phyloP scores from a whole-genome alignment of 352 stramenopile species.

The Achlya hypogyna region DNA sequence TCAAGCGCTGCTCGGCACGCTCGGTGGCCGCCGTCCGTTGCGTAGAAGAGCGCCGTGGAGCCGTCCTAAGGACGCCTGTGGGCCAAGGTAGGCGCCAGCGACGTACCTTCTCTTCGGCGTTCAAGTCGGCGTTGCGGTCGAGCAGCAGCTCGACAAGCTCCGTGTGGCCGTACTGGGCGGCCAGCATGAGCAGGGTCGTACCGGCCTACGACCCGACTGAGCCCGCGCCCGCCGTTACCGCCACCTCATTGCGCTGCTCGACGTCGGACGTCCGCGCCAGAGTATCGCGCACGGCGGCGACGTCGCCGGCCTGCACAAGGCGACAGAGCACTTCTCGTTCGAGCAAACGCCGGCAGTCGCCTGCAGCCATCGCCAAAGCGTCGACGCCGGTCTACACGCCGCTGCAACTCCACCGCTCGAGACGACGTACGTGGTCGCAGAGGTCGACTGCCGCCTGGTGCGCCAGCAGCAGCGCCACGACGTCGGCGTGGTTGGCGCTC shows the following conservation, averaged over 20 bases:
- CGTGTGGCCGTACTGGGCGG: background rate
- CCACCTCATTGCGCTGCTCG: slow-evolving; percentile 13
- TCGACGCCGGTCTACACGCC: slow-evolving; percentile 1
- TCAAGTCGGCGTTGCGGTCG: slow-evolving; percentile 12
- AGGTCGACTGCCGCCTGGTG: background rate
- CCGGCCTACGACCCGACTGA: background rate
- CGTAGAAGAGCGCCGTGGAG: slow-evolving; percentile 2
- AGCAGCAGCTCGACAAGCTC: slow-evolving; percentile 17
- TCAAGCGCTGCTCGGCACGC: background rate
- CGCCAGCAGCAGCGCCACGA: background rate
- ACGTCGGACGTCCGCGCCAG: slow-evolving; percentile 1
- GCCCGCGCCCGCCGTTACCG: background rate
- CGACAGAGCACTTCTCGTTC: slow-evolving; percentile 10
- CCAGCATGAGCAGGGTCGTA: slow-evolving; percentile 15
- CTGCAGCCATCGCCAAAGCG: background rate
- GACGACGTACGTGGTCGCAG: slow-evolving; percentile 1
- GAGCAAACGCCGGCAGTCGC: slow-evolving; percentile 2
- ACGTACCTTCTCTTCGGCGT: background rate
- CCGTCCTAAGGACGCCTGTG: background rate
- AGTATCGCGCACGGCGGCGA: background rate
- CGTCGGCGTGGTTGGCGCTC: background rate
- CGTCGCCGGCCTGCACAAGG: slow-evolving; percentile 1
- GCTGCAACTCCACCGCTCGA: background rate
- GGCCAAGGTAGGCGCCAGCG: background rate
- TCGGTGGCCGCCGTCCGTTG: slow-evolving; percentile 2